A percentile compares a stretch with the other conserved stretches of the same genome.
Conservation (phyloP, 139 green algal genomes). For the Coelastrella sp. region DNA sequence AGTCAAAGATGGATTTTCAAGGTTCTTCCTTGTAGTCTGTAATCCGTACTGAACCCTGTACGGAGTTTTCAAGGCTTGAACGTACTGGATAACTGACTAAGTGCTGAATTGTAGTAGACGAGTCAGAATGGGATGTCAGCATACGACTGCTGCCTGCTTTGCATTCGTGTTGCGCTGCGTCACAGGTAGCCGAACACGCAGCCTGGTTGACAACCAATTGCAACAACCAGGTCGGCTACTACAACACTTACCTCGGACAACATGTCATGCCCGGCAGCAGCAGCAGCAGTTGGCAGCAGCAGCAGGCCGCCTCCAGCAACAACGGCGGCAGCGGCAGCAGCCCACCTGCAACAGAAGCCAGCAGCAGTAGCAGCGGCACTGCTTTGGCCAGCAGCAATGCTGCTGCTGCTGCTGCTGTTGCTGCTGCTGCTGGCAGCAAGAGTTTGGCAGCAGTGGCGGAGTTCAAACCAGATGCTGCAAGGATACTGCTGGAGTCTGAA, state of each 20-base stretch:
- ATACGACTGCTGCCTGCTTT: too few relatives aligned
- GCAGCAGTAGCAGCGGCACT: conserved; percentile 51
- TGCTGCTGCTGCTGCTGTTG: neutral
- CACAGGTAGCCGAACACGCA: conserved; percentile 72
- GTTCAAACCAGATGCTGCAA: conserved; percentile 6
- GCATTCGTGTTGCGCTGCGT: too few relatives aligned
- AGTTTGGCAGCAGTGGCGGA: neutral
- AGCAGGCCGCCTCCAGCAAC: conserved; percentile 43
- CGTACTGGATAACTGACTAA: too few relatives aligned
- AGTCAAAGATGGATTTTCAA: too few relatives aligned
- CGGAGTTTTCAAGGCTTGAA: too few relatives aligned
- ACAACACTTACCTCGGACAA: conserved; percentile 57
- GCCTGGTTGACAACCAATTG: conserved; percentile 86
- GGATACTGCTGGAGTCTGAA: conserved; percentile 80
- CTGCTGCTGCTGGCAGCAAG: conserved; percentile 3
- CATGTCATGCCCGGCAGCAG: conserved; percentile 43
- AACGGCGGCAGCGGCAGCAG: conserved; percentile 40
- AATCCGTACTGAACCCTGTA: too few relatives aligned
- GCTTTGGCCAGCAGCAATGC: conserved; percentile 59
- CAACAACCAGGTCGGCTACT: conserved; percentile 75
- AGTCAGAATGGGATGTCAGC: too few relatives aligned
- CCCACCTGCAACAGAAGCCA: conserved; percentile 18
- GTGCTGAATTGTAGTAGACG: too few relatives aligned
- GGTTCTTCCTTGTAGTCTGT: too few relatives aligned
- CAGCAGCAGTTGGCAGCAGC: conserved; percentile 28